phyloP scores from a whole-genome alignment of 2,329 filamentous ascomycete genomes.

The Neurospora sp. region DNA sequence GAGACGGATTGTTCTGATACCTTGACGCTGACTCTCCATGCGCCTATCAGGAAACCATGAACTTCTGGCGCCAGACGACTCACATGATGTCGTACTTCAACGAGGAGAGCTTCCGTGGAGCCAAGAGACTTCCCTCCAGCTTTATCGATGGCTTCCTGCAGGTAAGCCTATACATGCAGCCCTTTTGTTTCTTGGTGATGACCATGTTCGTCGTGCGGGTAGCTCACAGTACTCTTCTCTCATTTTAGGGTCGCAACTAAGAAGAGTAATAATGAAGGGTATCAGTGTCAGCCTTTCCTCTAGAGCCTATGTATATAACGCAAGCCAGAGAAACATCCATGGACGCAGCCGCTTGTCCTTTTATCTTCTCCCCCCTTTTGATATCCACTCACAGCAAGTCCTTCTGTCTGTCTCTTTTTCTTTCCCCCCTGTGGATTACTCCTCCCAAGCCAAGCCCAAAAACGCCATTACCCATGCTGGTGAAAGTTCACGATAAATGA shows the following conservation, averaged over 20 bases:
- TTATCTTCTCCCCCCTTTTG: constrained; percentile 6
- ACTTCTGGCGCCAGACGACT: constrained; percentile 96
- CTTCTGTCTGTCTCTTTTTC: not conserved
- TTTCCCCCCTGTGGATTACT: constrained; percentile 9
- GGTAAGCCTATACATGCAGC: constrained; percentile 43
- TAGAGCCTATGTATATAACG: constrained; percentile 22
- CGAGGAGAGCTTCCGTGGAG: constrained; percentile 66
- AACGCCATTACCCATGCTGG: constrained; percentile 13
- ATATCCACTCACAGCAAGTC: constrained; percentile 8
- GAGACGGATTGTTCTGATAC: not conserved
- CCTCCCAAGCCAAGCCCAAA: constrained; percentile 11
- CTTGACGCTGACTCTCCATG: not conserved
- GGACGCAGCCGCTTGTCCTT: constrained; percentile 12
- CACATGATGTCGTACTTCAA: constrained; percentile 98
- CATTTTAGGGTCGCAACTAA: constrained; percentile 39
- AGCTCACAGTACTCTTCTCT: constrained; percentile 1
- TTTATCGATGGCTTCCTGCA: constrained; percentile 95
- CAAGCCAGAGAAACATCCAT: constrained; percentile 20
- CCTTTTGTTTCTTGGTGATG: not conserved
- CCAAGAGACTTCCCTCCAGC: constrained; percentile 69
- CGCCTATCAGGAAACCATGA: constrained; percentile 77
- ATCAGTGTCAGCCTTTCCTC: constrained; percentile 18
- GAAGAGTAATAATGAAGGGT: constrained; percentile 3
- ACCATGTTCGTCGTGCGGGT: not conserved
- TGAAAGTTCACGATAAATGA: not conserved